These are phyloP conservation scores for Candida methanosorbosa DNA, from an alignment of 805 yeast genomes.

Conservation along the genomic window DNA sequence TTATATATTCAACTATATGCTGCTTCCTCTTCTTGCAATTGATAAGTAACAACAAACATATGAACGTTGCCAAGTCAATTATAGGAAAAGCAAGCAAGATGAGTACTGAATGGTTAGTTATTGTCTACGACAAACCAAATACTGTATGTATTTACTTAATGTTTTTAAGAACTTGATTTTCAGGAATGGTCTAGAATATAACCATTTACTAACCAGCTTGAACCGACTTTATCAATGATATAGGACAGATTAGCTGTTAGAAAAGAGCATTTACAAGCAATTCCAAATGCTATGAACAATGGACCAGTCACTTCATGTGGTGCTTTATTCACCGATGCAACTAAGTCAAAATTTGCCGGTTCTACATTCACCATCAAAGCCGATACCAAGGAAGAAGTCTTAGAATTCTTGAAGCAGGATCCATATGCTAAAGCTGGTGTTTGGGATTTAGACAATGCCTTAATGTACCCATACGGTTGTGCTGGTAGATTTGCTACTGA, in stretches of 20 bases:
- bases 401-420: slow-evolving; percentile 57
- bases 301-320: slow-evolving; percentile 43
- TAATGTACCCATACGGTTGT: slow-evolving; percentile 46
- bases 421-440: slow-evolving; percentile 55
- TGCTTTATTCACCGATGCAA: slow-evolving; percentile 39
- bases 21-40: too few species aligned
- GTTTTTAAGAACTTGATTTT: too few species aligned
- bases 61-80: neutral
- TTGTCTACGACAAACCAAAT: slow-evolving; percentile 63
- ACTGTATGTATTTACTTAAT: too few species aligned
- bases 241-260: slow-evolving; percentile 44
- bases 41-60: neutral
- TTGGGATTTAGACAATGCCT: slow-evolving; percentile 63
- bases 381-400: slow-evolving; percentile 53
- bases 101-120: slow-evolving; percentile 49
- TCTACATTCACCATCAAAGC: slow-evolving; percentile 58
- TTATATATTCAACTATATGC: too few species aligned
- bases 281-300: slow-evolving; percentile 27
- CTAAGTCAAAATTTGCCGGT: slow-evolving; percentile 51
- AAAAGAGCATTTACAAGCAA: slow-evolving; percentile 41
- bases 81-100: neutral
- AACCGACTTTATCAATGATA: neutral
- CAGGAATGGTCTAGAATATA: too few species aligned
- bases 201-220: neutral
- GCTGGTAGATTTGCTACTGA: slow-evolving; percentile 35